These are phyloP conservation scores for Quercus alba DNA, from an alignment of 306 rosid genomes.

Conservation along the genomic window DNA sequence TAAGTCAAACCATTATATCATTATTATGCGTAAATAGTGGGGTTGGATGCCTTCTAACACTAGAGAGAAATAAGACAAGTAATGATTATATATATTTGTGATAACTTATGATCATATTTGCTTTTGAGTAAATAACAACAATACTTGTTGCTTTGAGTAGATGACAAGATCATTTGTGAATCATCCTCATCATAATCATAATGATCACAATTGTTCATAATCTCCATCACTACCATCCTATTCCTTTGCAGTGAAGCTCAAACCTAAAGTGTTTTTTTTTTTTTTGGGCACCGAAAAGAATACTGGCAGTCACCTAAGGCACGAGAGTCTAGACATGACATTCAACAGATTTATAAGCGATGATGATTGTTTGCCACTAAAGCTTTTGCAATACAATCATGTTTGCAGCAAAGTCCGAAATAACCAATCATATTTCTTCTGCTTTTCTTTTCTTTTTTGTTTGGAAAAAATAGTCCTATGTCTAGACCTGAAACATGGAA, in stretches of 20 bases:
- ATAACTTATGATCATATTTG: neutral
- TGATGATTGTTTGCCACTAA: neutral
- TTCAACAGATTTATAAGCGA: neutral
- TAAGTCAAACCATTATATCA: slow-evolving; percentile 10
- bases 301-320: neutral
- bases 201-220: neutral
- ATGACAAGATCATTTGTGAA: neutral
- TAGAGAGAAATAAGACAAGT: slow-evolving; percentile 9
- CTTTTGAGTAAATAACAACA: neutral
- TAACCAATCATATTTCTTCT: too few species aligned
- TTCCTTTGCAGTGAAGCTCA: neutral
- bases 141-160: neutral
- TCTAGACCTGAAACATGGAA: too few species aligned
- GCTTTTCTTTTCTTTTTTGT: too few species aligned
- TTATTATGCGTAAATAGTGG: neutral
- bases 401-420: too few species aligned
- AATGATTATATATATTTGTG: neutral
- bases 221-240: neutral
- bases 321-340: neutral
- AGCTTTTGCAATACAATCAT: neutral
- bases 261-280: neutral
- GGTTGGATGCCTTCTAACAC: slow-evolving; percentile 20
- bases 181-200: neutral
- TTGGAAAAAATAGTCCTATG: too few species aligned
- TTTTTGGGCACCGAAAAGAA: neutral